Base-by-base conservation (phyloP, 768 basidiomycete species). In the Lentinula guzmanii region DNA sequence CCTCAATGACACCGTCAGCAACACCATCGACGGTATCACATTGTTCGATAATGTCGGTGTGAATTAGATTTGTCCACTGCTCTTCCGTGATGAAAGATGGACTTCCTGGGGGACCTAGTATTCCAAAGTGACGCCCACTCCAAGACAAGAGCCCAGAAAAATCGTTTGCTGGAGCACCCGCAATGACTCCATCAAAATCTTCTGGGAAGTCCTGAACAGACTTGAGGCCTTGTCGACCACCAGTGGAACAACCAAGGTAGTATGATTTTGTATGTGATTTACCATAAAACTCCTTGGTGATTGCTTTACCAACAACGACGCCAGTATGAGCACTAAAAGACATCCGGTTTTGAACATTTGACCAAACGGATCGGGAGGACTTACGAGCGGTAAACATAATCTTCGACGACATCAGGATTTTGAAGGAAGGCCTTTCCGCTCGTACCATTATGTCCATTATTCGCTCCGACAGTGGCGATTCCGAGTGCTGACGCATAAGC, bases 181-280 rank as follows among this genome's bases (percentile, higher is more conserved):
- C 65, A 28, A 70, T 57, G 37, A 69, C 54, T 42, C 66, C 69
- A 53, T 69, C 66, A 54, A 70, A 70, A 55, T 70, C 69, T 10
- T 65, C 64, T 4, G 69, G 69, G 46, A 64, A 68, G 18, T 62
- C 45, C 35, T 63, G 61, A 13, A 63, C 64, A 5, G 65, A 63
- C 51, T 66, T 64, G 8, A 67, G 53, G n/a, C 64, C 69, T 63
- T 69, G 68, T 46, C 69, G 64, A n/a, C 69, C 69, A 28, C 68
- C 69, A 4, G 64, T 66, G 1, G 66, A 67, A 56, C 69, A 70
- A 10, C 69, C 69, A 15, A 65, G 39, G 51, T 55, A 70, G 52
- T 70, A 70, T 2, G 65, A 67, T 56, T 69, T 69, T 34, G 33
- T 45, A 43, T 63, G 62, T 5, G 39, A 39, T 10, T 24, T 42